Percentiles rank a stretch among this genome's conserved stretches.
phyloP scores from a whole-genome alignment of 192 early-diverging fungal species.

The Coemansia sp. region DNA sequence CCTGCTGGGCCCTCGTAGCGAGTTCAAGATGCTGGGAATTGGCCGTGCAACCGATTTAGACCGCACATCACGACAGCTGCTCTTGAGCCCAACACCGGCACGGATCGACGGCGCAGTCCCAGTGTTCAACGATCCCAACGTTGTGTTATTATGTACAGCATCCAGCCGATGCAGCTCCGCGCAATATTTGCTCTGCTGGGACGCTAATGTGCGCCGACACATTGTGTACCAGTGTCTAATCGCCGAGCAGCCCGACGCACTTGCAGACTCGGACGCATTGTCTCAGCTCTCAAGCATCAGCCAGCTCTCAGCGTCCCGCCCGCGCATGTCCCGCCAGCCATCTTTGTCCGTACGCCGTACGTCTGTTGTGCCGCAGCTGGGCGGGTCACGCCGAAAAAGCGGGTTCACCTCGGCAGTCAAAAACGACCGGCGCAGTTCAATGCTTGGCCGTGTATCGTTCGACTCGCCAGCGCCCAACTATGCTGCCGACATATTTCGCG shows the following conservation, averaged over 20 bases:
- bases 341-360: constrained; percentile 47
- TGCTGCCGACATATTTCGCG: constrained; percentile 42
- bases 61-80: constrained; percentile 9
- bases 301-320: constrained; percentile 28
- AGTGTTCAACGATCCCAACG: constrained; percentile 35
- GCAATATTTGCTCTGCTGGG: constrained; percentile 52
- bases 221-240: constrained; percentile 31
- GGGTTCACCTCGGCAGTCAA: constrained; percentile 31
- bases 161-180: constrained; percentile 6
- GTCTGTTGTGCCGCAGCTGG: constrained; percentile 11
- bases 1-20: constrained; percentile 34
- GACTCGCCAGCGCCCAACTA: constrained; percentile 47
- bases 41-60: constrained; percentile 24
- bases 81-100: constrained; percentile 38
- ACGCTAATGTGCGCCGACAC: constrained; percentile 25
- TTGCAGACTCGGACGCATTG: constrained; percentile 8
- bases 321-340: constrained; percentile 30
- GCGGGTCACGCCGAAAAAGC: constrained; percentile 35
- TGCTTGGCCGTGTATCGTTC: constrained; percentile 46
- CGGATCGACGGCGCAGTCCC: constrained; percentile 11
- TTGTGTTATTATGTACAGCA: constrained; percentile 25
- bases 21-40: constrained; percentile 51
- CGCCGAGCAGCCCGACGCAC: constrained; percentile 10
- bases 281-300: constrained; percentile 10
- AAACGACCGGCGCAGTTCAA: constrained; percentile 40